These are phyloP conservation scores for Blakeslea trispora DNA, from an alignment of 371 early-diverging fungal species.

Conservation along the genomic window DNA sequence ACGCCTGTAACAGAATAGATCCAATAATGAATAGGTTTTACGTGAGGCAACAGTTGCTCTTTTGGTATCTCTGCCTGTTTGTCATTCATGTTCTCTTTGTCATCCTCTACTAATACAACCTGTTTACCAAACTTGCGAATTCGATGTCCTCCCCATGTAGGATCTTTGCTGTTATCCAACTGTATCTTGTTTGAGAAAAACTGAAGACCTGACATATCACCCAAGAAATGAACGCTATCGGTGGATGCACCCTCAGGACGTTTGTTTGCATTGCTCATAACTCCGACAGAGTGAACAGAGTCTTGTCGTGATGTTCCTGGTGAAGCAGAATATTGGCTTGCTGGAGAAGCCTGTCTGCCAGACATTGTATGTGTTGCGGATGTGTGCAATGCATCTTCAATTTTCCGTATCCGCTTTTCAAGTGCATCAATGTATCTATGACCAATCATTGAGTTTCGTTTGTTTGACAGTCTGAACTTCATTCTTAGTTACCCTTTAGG, in stretches of 20 bases:
- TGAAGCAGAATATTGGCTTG: not conserved
- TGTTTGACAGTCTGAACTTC: no score
- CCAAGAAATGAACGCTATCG: constrained; percentile 43
- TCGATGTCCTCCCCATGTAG: constrained; percentile 37
- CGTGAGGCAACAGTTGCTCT: constrained; percentile 9
- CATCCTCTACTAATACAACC: constrained; percentile 37
- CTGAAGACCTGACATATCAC: constrained; percentile 45
- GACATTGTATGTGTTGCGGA: constrained; percentile 9
- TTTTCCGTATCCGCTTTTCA: constrained; percentile 37
- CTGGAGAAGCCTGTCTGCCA: not conserved
- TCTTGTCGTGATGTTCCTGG: constrained; percentile 5
- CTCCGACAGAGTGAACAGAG: not conserved
- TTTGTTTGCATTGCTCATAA: constrained; percentile 15
- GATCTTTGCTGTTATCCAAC: constrained; percentile 26
- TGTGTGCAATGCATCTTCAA: constrained; percentile 26
- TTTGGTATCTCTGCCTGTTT: constrained; percentile 6
- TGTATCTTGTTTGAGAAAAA: constrained; percentile 46
- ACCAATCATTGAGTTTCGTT: no score
- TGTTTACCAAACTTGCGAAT: constrained; percentile 46
- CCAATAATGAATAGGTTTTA: constrained; percentile 36
- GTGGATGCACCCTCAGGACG: constrained; percentile 26
- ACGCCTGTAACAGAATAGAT: constrained; percentile 40
- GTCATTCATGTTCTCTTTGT: constrained; percentile 13
- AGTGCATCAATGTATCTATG: constrained; percentile 45
- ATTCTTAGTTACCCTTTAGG: constrained; percentile 51